A percentile compares a stretch with the other conserved stretches of the same genome.
Conservation (phyloP, 2,329 filamentous ascomycete genomes). For the Aspergillus pseudoterreus region DNA sequence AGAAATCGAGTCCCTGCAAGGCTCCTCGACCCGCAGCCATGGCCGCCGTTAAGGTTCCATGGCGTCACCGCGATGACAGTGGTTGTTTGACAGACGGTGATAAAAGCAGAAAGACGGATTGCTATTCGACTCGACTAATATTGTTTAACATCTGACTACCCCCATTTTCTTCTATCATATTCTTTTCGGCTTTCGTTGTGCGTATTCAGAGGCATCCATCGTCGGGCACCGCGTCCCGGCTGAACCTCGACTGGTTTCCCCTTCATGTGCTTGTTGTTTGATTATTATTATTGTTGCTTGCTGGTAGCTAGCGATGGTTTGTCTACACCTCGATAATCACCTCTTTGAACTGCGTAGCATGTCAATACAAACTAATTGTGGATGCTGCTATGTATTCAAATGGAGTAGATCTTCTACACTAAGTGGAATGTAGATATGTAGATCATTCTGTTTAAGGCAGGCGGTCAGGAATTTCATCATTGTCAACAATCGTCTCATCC, state of each 20-base stretch:
- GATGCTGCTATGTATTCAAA: neutral
- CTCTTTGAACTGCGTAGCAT: slow-evolving; percentile 38
- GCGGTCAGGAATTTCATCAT: neutral
- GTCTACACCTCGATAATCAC: slow-evolving; percentile 41
- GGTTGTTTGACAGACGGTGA: slow-evolving; percentile 24
- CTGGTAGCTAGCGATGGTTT: slow-evolving; percentile 42
- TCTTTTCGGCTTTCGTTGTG: slow-evolving; percentile 24
- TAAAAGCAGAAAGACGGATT: slow-evolving; percentile 19
- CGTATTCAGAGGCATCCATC: slow-evolving; percentile 28
- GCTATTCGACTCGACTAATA: slow-evolving; percentile 28
- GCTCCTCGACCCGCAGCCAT: slow-evolving; percentile 82
- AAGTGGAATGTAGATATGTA: neutral
- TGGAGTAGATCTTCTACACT: neutral
- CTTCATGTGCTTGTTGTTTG: slow-evolving; percentile 25
- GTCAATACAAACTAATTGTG: slow-evolving; percentile 38
- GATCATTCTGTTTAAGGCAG: no score
- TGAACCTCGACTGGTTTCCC: slow-evolving; percentile 28
- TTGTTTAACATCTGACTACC: slow-evolving; percentile 34
- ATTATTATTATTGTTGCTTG: slow-evolving; percentile 23
- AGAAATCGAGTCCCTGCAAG: slow-evolving; percentile 92
- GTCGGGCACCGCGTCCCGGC: slow-evolving; percentile 15
- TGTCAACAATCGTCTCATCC: neutral
- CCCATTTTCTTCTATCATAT: slow-evolving; percentile 27
- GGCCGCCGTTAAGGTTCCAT: slow-evolving; percentile 69
- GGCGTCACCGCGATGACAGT: slow-evolving; percentile 13